Conservation (phyloP, 1,284 basidiomycete genomes). For the Irpex rosettiformis region DNA sequence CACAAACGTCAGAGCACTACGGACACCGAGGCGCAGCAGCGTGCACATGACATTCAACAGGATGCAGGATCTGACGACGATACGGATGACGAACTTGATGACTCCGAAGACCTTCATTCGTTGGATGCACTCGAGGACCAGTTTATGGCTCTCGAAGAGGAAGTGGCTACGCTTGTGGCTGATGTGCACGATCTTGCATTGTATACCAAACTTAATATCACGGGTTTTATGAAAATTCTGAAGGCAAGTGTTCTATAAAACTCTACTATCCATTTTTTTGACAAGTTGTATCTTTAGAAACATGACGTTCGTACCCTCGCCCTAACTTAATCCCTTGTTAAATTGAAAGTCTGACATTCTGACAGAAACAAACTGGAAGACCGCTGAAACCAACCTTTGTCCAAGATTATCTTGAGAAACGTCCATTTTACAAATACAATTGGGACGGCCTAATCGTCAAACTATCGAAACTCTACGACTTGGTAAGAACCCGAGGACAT, state of each 20-base stretch:
- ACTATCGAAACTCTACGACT: slow-evolving; percentile 92
- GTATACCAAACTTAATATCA: slow-evolving; percentile 94
- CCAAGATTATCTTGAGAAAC: slow-evolving; percentile 90
- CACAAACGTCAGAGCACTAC: slow-evolving; percentile 19
- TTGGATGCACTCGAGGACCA: slow-evolving; percentile 83
- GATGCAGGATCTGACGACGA: slow-evolving; percentile 74
- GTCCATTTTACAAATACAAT: slow-evolving; percentile 95
- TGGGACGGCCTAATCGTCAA: slow-evolving; percentile 96
- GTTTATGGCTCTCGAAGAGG: slow-evolving; percentile 90
- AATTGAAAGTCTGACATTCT: slow-evolving; percentile 5
- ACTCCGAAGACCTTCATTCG: slow-evolving; percentile 58
- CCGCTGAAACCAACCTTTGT: slow-evolving; percentile 72
- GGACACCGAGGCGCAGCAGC: slow-evolving; percentile 60
- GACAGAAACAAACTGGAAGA: slow-evolving; percentile 75
- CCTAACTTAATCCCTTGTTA: slow-evolving; percentile 6
- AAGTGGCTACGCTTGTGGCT: slow-evolving; percentile 93
- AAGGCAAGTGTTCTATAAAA: slow-evolving; percentile 54
- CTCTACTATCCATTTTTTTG: slow-evolving; percentile 8
- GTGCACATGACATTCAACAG: slow-evolving; percentile 46
- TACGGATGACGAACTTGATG: slow-evolving; percentile 51
- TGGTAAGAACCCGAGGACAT: slow-evolving; percentile 93
- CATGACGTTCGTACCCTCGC: slow-evolving; percentile 58
- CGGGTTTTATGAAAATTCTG: slow-evolving; percentile 98
- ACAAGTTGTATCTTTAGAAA: slow-evolving; percentile 46
- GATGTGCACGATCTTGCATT: slow-evolving; percentile 98